Evolutionary conservation across 495 filamentous ascomycete genomes (phyloP).

Genomic region (Talaromyces thailandensis): DNA sequence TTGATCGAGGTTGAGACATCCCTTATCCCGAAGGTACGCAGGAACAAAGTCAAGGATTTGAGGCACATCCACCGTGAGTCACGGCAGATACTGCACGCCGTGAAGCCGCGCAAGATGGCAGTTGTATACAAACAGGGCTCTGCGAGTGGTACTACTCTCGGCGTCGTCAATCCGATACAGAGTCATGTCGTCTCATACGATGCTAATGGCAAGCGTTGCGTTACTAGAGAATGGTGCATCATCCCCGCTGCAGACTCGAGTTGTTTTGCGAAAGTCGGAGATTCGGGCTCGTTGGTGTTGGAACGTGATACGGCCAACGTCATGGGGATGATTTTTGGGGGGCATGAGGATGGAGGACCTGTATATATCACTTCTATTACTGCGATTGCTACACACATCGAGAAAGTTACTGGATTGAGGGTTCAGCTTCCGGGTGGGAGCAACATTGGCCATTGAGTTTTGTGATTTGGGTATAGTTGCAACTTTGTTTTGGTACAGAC

Average conservation of each 20-base stretch:
- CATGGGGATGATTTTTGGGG: conserved; percentile 5
- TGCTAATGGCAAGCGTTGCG: neutral
- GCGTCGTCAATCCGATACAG: neutral
- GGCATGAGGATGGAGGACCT: neutral
- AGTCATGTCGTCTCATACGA: neutral
- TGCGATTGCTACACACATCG: neutral
- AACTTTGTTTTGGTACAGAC: neutral
- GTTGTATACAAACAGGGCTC: neutral
- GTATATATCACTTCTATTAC: conserved; percentile 4
- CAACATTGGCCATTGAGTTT: neutral
- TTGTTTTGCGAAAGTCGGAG: neutral
- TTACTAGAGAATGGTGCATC: conserved; percentile 1
- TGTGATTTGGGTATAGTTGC: neutral
- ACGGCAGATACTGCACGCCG: neutral
- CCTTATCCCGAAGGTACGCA: neutral
- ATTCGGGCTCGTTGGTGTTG: conserved; percentile 4
- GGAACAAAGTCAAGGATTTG: neutral
- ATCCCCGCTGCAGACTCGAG: neutral
- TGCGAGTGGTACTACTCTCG: neutral
- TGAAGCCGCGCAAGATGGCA: neutral
- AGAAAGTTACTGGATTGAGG: neutral
- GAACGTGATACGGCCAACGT: neutral
- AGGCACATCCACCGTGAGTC: neutral
- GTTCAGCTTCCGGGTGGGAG: conserved; percentile 1
- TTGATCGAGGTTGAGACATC: neutral